Base-by-base conservation (phyloP, 352 stramenopile species). In the Plasmopara viticola region DNA sequence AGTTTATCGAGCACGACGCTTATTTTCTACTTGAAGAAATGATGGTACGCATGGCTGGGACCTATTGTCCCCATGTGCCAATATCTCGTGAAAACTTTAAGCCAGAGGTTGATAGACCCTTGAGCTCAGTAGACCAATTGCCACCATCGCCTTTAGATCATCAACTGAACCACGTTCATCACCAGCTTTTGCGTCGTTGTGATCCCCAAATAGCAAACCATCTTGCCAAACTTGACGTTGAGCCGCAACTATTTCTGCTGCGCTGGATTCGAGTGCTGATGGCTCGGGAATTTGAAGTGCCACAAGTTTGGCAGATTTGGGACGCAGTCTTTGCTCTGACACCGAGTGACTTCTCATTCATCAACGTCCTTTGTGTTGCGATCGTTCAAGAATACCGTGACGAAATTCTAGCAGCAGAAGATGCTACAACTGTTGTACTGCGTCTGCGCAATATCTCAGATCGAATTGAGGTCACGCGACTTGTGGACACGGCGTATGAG, bases 251-350 rank as follows among this genome's bases (percentile, higher is more conserved):
- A 49, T 87, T 87, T 46, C 39, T 87, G 10, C 62, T 90, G 18
- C 69, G 77, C 0, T 90, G 80, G 80, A 72, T 90, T 15, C 80
- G 80, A 14, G 74, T 90, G 31, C 62, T 90, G 43, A 85, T 90
- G 72, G 73, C 80, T 29, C 71, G 80, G 9, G 80, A 90, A 59
- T 90, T 86, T 44, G 73, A 81, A 31, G 78, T 78, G 35, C 53
- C 68, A n/a, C 73, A 87, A 34, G 80, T 87, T 56, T 90, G 80
- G 80, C 73, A 78, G 15, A 61, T 90, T 46, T 90, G 80, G 80
- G 77, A 90, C 51, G 66, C 80, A 28, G 86, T 90, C 53, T 87
- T 90, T 52, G 74, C 66, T 15, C 61, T 90, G 29, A 88, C 80
- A 5, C 70, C 77, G 6, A 66, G 57, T 48, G 76, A 90, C 38